phyloP scores from a whole-genome alignment of 2,329 filamentous ascomycete genomes.

The Setomelanomma holmii region DNA sequence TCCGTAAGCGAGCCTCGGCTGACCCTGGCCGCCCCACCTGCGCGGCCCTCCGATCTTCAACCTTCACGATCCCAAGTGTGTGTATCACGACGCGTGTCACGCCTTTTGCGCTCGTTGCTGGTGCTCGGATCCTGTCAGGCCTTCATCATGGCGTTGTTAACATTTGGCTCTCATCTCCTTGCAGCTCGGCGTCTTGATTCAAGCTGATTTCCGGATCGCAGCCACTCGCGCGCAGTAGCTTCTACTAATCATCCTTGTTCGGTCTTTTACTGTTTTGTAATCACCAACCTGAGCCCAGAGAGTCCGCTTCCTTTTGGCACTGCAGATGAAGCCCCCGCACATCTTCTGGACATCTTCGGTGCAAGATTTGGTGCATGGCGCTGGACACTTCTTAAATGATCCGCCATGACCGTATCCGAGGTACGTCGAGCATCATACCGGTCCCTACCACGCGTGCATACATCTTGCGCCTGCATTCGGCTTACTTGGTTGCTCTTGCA shows the following conservation, averaged over 20 bases:
- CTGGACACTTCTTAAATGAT: constrained; percentile 2
- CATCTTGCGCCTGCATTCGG: not conserved
- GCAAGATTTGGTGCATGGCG: not conserved
- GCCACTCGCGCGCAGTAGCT: constrained; percentile 1
- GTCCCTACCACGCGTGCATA: not conserved
- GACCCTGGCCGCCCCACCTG: too few relatives aligned
- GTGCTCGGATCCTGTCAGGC: not conserved
- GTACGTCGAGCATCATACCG: constrained; percentile 1
- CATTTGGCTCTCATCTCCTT: too few relatives aligned
- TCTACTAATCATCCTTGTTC: constrained; percentile 27
- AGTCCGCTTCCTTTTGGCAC: not conserved
- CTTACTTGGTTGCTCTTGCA: not conserved
- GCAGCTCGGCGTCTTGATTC: not conserved
- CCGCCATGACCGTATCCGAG: constrained; percentile 11
- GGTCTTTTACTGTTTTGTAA: constrained; percentile 36
- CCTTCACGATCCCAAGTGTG: too few relatives aligned
- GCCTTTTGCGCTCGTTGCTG: too few relatives aligned
- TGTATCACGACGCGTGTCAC: too few relatives aligned
- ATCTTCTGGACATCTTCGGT: constrained; percentile 7
- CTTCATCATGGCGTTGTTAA: not conserved
- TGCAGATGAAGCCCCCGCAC: constrained; percentile 5
- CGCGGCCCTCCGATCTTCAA: too few relatives aligned
- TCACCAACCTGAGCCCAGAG: constrained; percentile 19
- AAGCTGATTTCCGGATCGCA: not conserved
- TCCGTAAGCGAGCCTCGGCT: too few relatives aligned